These are phyloP conservation scores for Helotiales sp. DNA, from an alignment of 2,329 filamentous ascomycete species.

Conservation along the genomic window DNA sequence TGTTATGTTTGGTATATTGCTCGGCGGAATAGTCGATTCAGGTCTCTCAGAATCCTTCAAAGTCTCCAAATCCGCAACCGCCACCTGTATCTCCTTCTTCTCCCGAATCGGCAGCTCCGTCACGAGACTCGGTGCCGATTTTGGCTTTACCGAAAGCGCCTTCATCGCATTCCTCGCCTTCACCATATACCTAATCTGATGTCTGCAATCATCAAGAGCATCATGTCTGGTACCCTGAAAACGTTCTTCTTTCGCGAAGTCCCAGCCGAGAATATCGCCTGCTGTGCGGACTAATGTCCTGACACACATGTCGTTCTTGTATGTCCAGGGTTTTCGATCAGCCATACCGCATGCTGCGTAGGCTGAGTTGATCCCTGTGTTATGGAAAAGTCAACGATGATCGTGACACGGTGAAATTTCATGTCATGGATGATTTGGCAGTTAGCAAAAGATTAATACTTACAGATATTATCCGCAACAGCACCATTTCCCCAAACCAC, in stretches of 20 bases:
- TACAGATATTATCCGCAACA: slow-evolving; percentile 27
- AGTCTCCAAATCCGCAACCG: not conserved
- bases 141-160: not conserved
- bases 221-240: slow-evolving; percentile 23
- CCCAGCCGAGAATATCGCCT: slow-evolving; percentile 11
- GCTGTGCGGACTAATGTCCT: slow-evolving; percentile 24
- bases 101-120: not conserved
- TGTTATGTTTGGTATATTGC: not conserved
- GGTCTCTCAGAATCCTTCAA: not conserved
- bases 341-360: slow-evolving; percentile 25
- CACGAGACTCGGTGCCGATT: not conserved
- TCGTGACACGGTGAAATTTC: not conserved
- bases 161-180: slow-evolving; percentile 20
- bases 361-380: slow-evolving; percentile 22
- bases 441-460: not conserved
- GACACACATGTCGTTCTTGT: slow-evolving; percentile 30
- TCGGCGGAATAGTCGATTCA: not conserved
- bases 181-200: slow-evolving; percentile 30
- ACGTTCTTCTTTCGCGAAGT: slow-evolving; percentile 10
- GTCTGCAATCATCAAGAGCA: slow-evolving; percentile 29
- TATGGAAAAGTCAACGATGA: not conserved
- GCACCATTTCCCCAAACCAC: slow-evolving; percentile 33
- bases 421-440: not conserved
- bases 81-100: not conserved
- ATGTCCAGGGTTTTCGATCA: slow-evolving; percentile 22